Base-by-base conservation (phyloP, 495 filamentous ascomycete species). In the Podospora appendiculata region DNA sequence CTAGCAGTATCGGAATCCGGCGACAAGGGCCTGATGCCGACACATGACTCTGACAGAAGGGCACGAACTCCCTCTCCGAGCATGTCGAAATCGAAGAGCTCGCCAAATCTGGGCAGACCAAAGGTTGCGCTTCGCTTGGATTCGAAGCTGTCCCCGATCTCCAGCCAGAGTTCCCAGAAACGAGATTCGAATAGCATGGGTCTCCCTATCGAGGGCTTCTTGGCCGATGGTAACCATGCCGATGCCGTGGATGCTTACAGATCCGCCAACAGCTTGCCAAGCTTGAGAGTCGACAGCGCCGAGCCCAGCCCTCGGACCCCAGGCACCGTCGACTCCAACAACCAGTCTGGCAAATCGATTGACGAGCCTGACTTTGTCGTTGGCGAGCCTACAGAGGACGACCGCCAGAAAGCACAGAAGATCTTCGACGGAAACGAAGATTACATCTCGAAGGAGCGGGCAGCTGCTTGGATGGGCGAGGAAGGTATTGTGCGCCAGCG, bases 401-500 rank as follows among this genome's bases (percentile, higher is more conserved):
- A 87, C 48, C 74, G 79, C 16, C 82, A 86, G 55, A 81, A 84
- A 58, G 93, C 93, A 0, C 79, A 82, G 57, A 85, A 83, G 64
- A 85, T 98, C 5, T 98, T 79, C 60, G 83, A 90, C 36, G 89
- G 89, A n/a, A 84, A 89, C 54, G 89, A 95, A 58, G 79, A 86
- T 51, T 83, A 88, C 49, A 83, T 90, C 18, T 74, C 73, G 5
- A 90, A 87, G 62, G 82, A 85, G 13, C 80, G 83, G 54, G 88
- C 90, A 42, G 89, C 92, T 14, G 82, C 89, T 42, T 95, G 90
- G 88, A 82, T 99, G 60, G 94, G 93, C 57, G 86, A 90, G 54
- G 74, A 80, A 57, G 85, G 84, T 32, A 70, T 78, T 12, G 76
- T 84, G 35, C 82, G 87, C 48, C 75, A 78, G 56, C 78, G 77